These are phyloP conservation scores for Pisolithus orientalis DNA, from an alignment of 768 basidiomycete species.

Conservation along the genomic window DNA sequence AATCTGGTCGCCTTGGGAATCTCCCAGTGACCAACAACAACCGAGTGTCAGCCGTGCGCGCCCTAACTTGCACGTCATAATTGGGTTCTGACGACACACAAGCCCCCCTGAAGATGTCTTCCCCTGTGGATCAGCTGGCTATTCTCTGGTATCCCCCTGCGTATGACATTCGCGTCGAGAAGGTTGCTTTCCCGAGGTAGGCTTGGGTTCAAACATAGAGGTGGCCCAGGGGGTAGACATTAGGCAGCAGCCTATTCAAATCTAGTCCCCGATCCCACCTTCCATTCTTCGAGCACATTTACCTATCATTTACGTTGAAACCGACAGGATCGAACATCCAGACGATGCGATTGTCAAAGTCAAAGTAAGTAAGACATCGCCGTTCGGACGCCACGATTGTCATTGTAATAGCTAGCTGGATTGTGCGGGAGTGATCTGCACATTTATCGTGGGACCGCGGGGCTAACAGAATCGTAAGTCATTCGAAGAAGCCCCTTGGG, in stretches of 20 bases:
- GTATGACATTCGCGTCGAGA: slow-evolving; percentile 67
- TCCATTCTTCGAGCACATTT: neutral
- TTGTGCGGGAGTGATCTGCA: slow-evolving; percentile 76
- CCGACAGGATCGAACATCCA: slow-evolving; percentile 54
- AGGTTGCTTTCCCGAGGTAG: slow-evolving; percentile 48
- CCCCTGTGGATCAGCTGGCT: slow-evolving; percentile 14
- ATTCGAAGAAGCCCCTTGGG: neutral
- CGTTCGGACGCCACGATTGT: neutral
- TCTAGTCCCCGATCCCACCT: too few species aligned
- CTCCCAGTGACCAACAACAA: too few species aligned
- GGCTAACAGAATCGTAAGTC: slow-evolving; percentile 46
- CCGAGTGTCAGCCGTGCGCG: too few species aligned
- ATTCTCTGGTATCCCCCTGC: slow-evolving; percentile 63
- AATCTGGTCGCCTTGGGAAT: too few species aligned
- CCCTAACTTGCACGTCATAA: neutral
- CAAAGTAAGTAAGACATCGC: slow-evolving; percentile 35
- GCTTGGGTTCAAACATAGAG: slow-evolving; percentile 15
- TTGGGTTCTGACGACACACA: neutral
- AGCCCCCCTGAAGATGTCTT: neutral
- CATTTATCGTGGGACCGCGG: slow-evolving; percentile 60
- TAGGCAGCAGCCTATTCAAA: too few species aligned
- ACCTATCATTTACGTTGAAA: neutral
- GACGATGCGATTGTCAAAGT: slow-evolving; percentile 79
- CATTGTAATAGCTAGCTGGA: slow-evolving; percentile 46
- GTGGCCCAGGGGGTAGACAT: too few species aligned